Evolutionary conservation across 768 basidiomycete genomes (phyloP).

Genomic region (Podaxis mareebaensis): DNA sequence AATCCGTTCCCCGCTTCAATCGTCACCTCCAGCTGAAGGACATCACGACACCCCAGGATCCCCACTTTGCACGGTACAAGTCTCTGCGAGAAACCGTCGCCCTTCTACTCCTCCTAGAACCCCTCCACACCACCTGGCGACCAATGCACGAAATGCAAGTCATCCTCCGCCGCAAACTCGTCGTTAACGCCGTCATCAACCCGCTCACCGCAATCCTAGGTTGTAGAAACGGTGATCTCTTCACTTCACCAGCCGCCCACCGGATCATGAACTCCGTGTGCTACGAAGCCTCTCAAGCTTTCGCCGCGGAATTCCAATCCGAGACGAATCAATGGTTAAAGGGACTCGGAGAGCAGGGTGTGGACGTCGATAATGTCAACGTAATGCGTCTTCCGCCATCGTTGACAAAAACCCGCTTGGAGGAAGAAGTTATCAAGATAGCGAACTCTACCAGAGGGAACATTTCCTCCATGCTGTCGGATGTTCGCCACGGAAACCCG

Average conservation of each 20-base stretch:
- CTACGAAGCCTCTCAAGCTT: constrained; percentile 67
- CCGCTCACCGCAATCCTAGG: constrained; percentile 82
- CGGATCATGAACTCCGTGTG: constrained; percentile 58
- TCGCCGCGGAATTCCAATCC: constrained; percentile 48
- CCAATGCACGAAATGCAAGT: constrained; percentile 68
- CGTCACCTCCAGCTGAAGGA: constrained; percentile 52
- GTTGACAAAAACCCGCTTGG: constrained; percentile 46
- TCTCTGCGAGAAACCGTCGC: constrained; percentile 70
- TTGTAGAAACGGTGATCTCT: constrained; percentile 78
- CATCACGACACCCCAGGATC: constrained; percentile 44
- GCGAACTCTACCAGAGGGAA: constrained; percentile 61
- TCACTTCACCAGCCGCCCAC: constrained; percentile 42
- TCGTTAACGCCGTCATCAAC: constrained; percentile 80
- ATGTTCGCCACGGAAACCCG: constrained; percentile 56
- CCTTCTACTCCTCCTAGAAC: constrained; percentile 54
- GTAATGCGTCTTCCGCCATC: constrained; percentile 44
- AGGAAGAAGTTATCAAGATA: constrained; percentile 59
- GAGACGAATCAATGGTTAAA: constrained; percentile 38
- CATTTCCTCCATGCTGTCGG: constrained; percentile 79
- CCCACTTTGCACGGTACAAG: constrained; percentile 45
- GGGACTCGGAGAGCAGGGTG: constrained; percentile 28
- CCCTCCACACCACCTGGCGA: constrained; percentile 62
- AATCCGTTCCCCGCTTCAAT: constrained; percentile 31
- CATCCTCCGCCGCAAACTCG: constrained; percentile 76
- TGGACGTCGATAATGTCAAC: constrained; percentile 26